Base-by-base conservation (phyloP, 495 filamentous ascomycete species). In the Lasiosphaeria hispida region DNA sequence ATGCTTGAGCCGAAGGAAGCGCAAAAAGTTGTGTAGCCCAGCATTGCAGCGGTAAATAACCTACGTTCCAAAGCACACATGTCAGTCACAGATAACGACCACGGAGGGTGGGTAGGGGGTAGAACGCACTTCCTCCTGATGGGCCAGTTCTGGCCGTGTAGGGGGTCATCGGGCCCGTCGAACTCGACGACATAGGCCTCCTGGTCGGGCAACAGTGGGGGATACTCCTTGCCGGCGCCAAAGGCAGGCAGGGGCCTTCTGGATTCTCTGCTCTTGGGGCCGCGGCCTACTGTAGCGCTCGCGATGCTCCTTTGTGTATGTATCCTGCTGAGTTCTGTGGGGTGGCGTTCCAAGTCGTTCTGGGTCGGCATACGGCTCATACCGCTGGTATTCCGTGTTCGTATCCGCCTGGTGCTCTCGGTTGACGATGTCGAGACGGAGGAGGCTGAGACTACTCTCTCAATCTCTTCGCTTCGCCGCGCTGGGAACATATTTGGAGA, bases 151-250 rank as follows among this genome's bases (percentile, higher is more conserved):
- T 88, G 86, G 0, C 90, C 87, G 70, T 96, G 87, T 42, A 87
- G 63, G 9, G 89, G 90, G 69, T 96, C 91, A 61, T 90, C 80
- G 1, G 82, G 84, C 0, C 90, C 89, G 48, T 86, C 83, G 60
- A 95, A 96, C 62, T 93, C 91, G 14, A 96, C 91, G 1, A 95
- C 89, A 75, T 94, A 96, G 57, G 87, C 85, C 63, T 94, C 91
- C 62, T 80, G 79, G 18, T 83, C 83, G 5, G 89, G 89, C 40
- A 95, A 68, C 0, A 71, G 76, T 4, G 88, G 89, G 9, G 90
- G 91, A 71, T 86, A 92, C 10, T 87, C 80, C 69, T 92, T 94
- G 1, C 90, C 90, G 53, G 79, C 87, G 10, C 90, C 90, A 61
- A 85, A 83, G 30, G 72, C 67, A 14, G 81, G 82, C 40, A 84